Conservation (phyloP, 345 rosid genomes). For the Syzygium jambos region DNA sequence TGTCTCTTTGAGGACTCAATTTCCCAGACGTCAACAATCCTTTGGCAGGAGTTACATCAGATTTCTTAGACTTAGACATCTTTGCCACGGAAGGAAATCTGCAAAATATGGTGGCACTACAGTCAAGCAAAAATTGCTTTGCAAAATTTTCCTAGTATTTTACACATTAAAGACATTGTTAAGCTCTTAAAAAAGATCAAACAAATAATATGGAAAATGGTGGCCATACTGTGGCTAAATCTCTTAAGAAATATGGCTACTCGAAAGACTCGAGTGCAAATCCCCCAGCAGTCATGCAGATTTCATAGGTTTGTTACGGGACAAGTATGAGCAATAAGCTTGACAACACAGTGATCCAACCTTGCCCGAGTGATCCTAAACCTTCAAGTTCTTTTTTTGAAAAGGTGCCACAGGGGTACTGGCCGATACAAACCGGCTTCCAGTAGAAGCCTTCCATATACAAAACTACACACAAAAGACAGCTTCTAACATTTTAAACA, state of each 20-base stretch:
- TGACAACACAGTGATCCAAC: neutral
- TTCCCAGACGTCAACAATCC: conserved; percentile 38
- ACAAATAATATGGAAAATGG: neutral
- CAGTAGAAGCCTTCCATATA: neutral
- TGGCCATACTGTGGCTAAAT: neutral
- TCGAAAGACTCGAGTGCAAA: neutral
- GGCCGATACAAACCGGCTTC: neutral
- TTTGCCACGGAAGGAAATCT: conserved; percentile 72
- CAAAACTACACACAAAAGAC: neutral
- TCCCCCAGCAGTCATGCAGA: neutral
- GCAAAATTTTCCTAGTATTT: neutral
- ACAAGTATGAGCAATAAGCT: neutral
- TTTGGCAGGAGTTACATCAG: conserved; percentile 60
- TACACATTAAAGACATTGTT: neutral
- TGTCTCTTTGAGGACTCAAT: conserved; percentile 35
- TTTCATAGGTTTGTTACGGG: neutral
- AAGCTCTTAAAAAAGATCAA: neutral
- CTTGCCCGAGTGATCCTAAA: neutral
- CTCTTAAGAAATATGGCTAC: neutral
- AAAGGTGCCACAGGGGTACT: neutral
- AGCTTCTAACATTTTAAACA: neutral
- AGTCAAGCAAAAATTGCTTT: conserved; percentile 1
- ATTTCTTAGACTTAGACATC: conserved; percentile 45
- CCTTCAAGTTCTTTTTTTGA: neutral
- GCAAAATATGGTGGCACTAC: conserved; percentile 7